Percentiles rank a stretch among this genome's conserved stretches.
Evolutionary conservation across 116 monocot genomes (phyloP).

Genomic region (Cymodocea nodosa): DNA sequence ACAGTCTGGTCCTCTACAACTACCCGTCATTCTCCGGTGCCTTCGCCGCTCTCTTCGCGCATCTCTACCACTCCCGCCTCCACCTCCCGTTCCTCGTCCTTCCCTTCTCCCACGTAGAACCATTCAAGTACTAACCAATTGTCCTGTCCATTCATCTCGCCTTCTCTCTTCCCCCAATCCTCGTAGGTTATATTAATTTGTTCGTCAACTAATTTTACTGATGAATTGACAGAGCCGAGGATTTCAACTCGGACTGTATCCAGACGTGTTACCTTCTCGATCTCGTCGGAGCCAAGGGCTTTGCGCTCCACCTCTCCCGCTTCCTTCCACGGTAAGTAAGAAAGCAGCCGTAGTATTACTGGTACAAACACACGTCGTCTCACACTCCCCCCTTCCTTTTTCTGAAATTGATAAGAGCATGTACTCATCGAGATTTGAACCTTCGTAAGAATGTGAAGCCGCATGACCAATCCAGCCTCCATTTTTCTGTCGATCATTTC

Average conservation of each 20-base stretch:
- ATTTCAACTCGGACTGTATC: slow-evolving; percentile 26
- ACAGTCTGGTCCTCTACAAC: slow-evolving; percentile 55
- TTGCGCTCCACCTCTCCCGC: slow-evolving; percentile 36
- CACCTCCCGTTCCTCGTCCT: slow-evolving; percentile 39
- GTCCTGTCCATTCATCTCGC: neutral
- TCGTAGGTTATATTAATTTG: too few relatives aligned
- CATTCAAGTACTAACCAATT: slow-evolving; percentile 8
- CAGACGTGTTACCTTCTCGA: slow-evolving; percentile 70
- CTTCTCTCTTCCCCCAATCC: too few relatives aligned
- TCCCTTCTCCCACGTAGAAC: slow-evolving; percentile 70
- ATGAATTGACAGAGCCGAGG: slow-evolving; percentile 22
- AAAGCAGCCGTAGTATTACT: too few relatives aligned
- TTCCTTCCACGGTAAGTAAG: slow-evolving; percentile 33
- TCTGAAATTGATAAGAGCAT: too few relatives aligned
- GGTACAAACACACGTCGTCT: too few relatives aligned
- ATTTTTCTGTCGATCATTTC: too few relatives aligned
- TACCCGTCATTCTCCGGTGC: slow-evolving; percentile 75
- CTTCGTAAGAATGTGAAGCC: too few relatives aligned
- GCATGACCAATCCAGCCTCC: too few relatives aligned
- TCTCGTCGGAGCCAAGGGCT: slow-evolving; percentile 50
- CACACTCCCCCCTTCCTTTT: too few relatives aligned
- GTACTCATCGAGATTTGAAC: too few relatives aligned
- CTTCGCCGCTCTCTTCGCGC: slow-evolving; percentile 66
- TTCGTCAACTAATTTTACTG: too few relatives aligned
- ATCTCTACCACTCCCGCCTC: slow-evolving; percentile 47